Percentiles rank a stretch among this genome's conserved stretches.
Conservation (phyloP, 768 basidiomycete species). For the Trametes villosa region DNA sequence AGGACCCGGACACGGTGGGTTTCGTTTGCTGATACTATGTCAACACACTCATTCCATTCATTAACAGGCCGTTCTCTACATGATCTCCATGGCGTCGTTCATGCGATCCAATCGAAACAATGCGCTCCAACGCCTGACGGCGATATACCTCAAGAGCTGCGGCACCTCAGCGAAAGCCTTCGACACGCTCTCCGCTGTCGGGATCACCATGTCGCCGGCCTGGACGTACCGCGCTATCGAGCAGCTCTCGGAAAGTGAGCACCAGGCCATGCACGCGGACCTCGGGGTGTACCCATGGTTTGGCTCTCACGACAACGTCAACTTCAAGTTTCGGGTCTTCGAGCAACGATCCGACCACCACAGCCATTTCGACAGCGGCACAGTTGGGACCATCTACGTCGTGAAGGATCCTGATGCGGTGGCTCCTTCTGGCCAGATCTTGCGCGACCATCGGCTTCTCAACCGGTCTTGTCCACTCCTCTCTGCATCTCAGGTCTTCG, state of each 20-base stretch:
- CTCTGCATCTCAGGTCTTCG: neutral
- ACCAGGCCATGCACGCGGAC: neutral
- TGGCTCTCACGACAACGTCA: conserved; percentile 18
- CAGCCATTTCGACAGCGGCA: conserved; percentile 7
- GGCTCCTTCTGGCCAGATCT: neutral
- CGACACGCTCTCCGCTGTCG: conserved; percentile 10
- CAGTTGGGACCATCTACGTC: neutral
- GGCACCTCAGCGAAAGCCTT: conserved; percentile 10
- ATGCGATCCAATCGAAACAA: neutral
- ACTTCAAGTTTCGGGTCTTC: conserved; percentile 9
- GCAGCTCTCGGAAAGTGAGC: neutral
- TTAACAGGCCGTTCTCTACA: neutral
- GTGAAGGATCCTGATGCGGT: neutral
- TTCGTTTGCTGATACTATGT: neutral
- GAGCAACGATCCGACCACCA: conserved; percentile 1
- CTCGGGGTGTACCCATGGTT: neutral
- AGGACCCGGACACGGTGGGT: neutral
- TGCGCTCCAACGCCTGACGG: neutral
- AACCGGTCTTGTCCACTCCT: neutral
- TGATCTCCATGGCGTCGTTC: neutral
- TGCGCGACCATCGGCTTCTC: neutral
- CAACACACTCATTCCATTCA: neutral
- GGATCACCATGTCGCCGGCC: conserved; percentile 18
- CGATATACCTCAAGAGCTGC: conserved; percentile 9
- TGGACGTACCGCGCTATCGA: conserved; percentile 2